Evolutionary conservation across 2,329 filamentous ascomycete species (phyloP), one percentile per base, ranked within the genome.

Genomic region (Ophiocordyceps polyrhachis-furcata): DNA sequence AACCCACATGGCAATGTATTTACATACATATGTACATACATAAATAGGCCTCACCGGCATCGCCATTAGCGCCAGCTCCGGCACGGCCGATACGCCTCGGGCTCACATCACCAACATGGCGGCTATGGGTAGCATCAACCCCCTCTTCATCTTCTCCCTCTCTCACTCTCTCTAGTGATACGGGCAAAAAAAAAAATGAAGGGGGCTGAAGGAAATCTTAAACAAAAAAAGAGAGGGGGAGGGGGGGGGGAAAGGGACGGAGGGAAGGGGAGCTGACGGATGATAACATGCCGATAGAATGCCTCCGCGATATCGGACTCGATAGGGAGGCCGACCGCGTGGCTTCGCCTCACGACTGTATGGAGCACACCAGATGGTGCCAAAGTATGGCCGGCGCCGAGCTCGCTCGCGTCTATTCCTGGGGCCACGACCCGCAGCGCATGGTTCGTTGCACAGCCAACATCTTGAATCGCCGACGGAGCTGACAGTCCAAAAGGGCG

Each of bases 31-130:
- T n/a, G n/a, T 23, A 23, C 21, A 23, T 6, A 6, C 21, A 23
- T 28, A 8, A 28, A 28, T 7, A 69, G 68, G 63, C 2, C 54
- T 71, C 4, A 68, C 58, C 28, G 75, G 75, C 1, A 63, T 78
- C 41, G 66, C 78, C 49, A 62, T 79, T 43, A 65, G 66, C 7
- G 53, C 63, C 2, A 64, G 67, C 0, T 56, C 70, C 0, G 64
- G 66, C 4, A 74, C 68, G 1, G 71, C 74, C 1, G 60, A 71
- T 46, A 76, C 73, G 1, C 75, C 75, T 1, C 61, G 75, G 23
- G 74, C 74, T 0, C 74, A 79, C 52, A 73, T 77, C 46, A 76
- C 70, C 40, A 79, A 77, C 53, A 70, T 70, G 56, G 72, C 71
- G 0, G 71, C 71, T 0, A 53, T 73, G 17, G 62, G 63, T 65